These are phyloP conservation scores for Calonectria hongkongensis DNA, from an alignment of 2,329 filamentous ascomycete species.

Conservation along the genomic window DNA sequence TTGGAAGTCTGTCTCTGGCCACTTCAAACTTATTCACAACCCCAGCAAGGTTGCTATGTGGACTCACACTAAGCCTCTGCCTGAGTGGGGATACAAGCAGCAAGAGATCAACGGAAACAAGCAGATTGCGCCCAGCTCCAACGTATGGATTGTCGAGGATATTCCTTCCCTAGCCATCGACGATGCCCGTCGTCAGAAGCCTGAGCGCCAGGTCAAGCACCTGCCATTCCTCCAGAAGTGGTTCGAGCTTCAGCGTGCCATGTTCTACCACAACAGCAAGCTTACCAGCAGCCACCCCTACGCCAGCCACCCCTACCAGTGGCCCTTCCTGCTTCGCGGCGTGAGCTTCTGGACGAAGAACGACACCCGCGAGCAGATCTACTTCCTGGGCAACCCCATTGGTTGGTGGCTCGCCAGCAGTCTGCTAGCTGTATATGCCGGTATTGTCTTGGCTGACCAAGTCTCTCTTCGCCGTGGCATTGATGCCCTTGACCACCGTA, in stretches of 20 bases:
- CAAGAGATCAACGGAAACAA: conserved; percentile 99
- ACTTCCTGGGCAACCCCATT: conserved; percentile 97
- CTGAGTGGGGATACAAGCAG: conserved; percentile 97
- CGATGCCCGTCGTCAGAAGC: conserved; percentile 83
- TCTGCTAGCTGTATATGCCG: conserved; percentile 92
- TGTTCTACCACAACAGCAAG: conserved; percentile 99
- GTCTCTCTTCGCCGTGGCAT: conserved; percentile 93
- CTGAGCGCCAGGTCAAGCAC: conserved; percentile 85
- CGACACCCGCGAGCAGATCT: conserved; percentile 96
- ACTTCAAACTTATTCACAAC: conserved; percentile 97
- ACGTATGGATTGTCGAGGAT: conserved; percentile 95
- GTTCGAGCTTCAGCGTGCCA: conserved; percentile 95
- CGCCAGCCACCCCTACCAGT: conserved; percentile 94
- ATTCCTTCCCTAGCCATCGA: conserved; percentile 86
- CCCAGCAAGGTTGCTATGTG: conserved; percentile 99
- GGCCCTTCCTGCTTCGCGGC: conserved; percentile 97
- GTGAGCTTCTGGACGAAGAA: conserved; percentile 99
- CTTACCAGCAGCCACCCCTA: conserved; percentile 98
- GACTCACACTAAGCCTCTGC: conserved; percentile 96
- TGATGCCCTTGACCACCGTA: conserved; percentile 94
- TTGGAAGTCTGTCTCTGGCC: conserved; percentile 91
- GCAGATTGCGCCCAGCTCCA: conserved; percentile 90
- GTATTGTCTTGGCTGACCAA: conserved; percentile 94
- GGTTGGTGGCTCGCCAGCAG: conserved; percentile 98
- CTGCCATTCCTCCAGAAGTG: conserved; percentile 95